Base-by-base conservation (phyloP, 805 yeast genomes). In the Komagataella pseudopastoris region DNA sequence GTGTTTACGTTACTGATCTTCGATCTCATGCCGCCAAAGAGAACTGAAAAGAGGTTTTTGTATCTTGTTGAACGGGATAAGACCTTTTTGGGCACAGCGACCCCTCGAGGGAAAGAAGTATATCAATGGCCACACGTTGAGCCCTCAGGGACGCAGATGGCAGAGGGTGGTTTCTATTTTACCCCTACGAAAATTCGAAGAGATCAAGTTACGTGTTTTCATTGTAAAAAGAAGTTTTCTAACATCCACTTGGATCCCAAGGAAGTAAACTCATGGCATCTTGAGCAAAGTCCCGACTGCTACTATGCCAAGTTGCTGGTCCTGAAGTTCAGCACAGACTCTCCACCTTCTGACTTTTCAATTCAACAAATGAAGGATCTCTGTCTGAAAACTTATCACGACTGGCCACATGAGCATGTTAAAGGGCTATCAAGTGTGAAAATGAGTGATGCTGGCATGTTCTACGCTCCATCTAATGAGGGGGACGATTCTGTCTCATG, bases 371-470 rank as follows among this genome's bases (percentile, higher is more conserved):
- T 10, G 8, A 30, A 30, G 14, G 39, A 30, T 30, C 14, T 30
- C 6, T 30, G 39, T 4, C 10, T 30, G 39, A 30, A 30, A 6
- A 30, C 39, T 30, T 30, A 30, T 3, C 39, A 30, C 6, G 8
- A 30, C 39, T 30, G 39, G 39, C 39, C 39, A 12, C 39, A 30
- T n/a, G 39, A 30, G 39, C n/a, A 30, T 10, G 39, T 30, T 30
- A n/a, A 30, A 30, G 39, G 39, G 39, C 14, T 30, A 10, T 30
- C 39, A 30, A 10, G 14, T 30, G 60, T 57, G 0, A 63, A 62
- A 47, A 62, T 86, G 66, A 78, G 80, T 2, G 73, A 71, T 30
- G 78, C 80, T 39, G 95, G 95, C 1, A 83, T 86, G 59, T 80
- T 72, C 55, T 81, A 75, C 59, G 66, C 71, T 8, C 85, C 88